Conservation (phyloP, 352 stramenopile species). For the Pythium utonaiense region DNA sequence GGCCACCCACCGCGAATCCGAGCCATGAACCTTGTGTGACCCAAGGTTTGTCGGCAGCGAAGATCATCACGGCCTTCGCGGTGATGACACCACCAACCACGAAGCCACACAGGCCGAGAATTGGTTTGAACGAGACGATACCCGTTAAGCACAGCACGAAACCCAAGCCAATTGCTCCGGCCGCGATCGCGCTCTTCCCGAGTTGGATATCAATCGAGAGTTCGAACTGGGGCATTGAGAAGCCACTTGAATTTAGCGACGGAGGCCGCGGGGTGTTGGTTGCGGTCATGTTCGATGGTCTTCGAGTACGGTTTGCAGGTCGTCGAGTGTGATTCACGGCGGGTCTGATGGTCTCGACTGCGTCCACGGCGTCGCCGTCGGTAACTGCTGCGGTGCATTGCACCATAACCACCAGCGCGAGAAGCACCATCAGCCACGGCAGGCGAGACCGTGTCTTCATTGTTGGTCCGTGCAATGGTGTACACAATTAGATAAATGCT, state of each 20-base stretch:
- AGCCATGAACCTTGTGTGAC: neutral
- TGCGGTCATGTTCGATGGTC: neutral
- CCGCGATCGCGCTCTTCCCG: neutral
- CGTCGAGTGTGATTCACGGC: neutral
- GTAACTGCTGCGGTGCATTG: neutral
- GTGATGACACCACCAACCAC: neutral
- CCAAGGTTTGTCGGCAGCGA: neutral
- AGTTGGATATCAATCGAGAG: neutral
- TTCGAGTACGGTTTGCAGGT: neutral
- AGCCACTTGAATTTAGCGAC: neutral
- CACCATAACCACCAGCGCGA: no score
- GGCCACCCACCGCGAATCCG: neutral
- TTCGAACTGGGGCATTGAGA: neutral
- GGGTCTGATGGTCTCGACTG: neutral
- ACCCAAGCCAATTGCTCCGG: neutral
- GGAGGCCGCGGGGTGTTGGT: neutral
- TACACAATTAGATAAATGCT: neutral
- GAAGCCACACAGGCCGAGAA: neutral
- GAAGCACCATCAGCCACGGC: neutral
- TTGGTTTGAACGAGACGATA: neutral
- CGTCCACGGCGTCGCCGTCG: neutral
- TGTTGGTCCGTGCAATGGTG: neutral
- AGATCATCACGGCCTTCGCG: neutral
- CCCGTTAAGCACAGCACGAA: neutral
- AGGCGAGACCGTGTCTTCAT: neutral